These are phyloP conservation scores for Penicillium sp. DNA, from an alignment of 2,329 filamentous ascomycete genomes.

Conservation along the genomic window DNA sequence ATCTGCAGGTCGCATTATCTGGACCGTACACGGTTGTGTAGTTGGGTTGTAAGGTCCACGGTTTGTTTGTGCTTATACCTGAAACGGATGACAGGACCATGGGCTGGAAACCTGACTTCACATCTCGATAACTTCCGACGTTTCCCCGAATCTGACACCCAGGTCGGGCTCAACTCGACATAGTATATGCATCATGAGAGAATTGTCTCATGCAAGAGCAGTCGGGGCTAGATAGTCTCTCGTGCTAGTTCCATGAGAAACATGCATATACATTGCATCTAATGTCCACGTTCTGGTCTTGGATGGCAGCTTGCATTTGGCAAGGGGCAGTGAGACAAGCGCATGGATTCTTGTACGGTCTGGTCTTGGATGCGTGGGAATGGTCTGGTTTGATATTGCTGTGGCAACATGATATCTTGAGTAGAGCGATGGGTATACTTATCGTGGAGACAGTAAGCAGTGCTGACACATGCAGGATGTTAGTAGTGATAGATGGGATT, in stretches of 20 bases:
- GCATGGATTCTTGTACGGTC: background rate
- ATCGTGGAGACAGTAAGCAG: background rate
- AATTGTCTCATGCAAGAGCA: background rate
- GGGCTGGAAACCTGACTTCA: background rate
- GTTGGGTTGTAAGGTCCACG: background rate
- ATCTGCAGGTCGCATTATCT: too few relatives aligned
- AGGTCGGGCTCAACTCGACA: background rate
- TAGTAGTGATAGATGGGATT: background rate
- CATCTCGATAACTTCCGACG: background rate
- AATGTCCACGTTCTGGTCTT: conserved; percentile 6
- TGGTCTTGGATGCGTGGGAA: background rate
- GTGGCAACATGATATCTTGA: background rate
- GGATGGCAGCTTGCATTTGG: background rate
- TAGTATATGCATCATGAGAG: background rate
- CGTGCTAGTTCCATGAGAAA: background rate
- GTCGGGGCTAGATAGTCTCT: background rate
- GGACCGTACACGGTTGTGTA: background rate
- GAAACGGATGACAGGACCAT: background rate
- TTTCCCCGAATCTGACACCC: background rate
- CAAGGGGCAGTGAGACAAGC: conserved; percentile 1
- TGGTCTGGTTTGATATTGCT: background rate
- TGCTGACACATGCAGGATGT: background rate
- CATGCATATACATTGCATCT: background rate
- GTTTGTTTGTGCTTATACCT: background rate
- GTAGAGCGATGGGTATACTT: background rate